Conservation (phyloP, 2,329 filamentous ascomycete genomes). For the Alternaria brassicae region DNA sequence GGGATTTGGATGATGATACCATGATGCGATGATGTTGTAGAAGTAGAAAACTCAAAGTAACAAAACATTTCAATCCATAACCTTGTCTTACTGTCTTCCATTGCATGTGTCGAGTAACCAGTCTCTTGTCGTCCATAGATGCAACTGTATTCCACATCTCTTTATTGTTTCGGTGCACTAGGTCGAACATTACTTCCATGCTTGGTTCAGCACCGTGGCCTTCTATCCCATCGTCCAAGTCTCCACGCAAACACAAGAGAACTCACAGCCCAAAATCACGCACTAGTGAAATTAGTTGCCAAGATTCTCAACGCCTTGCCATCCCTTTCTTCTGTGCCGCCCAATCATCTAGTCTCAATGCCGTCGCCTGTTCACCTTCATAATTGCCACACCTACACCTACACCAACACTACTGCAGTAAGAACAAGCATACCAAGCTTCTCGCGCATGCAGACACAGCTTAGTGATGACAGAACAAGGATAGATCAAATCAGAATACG, state of each 20-base stretch:
- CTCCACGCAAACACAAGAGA: background rate
- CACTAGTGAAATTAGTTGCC: background rate
- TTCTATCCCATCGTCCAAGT: background rate
- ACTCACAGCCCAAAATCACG: background rate
- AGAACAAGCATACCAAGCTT: background rate
- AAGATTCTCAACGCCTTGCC: background rate
- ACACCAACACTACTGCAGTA: background rate
- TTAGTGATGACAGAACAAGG: background rate
- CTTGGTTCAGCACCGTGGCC: background rate
- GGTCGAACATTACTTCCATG: background rate
- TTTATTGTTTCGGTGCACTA: background rate
- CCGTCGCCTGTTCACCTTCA: background rate
- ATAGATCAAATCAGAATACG: background rate
- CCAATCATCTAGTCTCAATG: background rate
- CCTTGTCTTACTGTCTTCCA: background rate
- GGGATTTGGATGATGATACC: background rate
- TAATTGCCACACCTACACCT: background rate
- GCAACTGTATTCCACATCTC: background rate
- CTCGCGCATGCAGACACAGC: background rate
- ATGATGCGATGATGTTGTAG: conserved; percentile 2
- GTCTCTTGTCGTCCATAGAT: background rate
- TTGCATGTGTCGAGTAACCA: background rate
- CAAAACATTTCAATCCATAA: background rate
- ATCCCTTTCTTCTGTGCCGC: background rate
- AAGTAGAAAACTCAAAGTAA: background rate